Evolutionary conservation across 371 early-diverging fungal genomes (phyloP).

Genomic region (Scutellospora calospora): DNA sequence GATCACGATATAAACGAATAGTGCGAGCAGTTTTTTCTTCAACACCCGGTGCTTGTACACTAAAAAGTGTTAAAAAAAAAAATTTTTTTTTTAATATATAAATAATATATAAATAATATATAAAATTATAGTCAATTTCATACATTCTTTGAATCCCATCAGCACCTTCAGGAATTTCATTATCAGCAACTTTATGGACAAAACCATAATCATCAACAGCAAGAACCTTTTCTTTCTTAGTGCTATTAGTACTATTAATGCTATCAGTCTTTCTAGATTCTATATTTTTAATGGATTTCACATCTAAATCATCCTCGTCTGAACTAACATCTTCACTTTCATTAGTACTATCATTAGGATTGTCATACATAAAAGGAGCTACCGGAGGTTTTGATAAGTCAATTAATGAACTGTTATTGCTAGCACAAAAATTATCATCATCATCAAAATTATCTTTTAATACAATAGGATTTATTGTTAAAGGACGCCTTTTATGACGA

Average conservation of each 20-base stretch:
- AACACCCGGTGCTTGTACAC: slow-evolving; percentile 40
- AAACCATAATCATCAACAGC: slow-evolving; percentile 67
- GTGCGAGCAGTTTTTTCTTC: slow-evolving; percentile 50
- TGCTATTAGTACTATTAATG: background rate
- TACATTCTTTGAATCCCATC: slow-evolving; percentile 50
- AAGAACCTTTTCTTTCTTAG: slow-evolving; percentile 24
- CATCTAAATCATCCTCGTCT: background rate
- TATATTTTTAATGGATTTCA: background rate
- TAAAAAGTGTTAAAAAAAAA: background rate
- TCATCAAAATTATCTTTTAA: no score
- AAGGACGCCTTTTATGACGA: background rate
- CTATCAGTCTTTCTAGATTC: background rate
- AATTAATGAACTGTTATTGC: background rate
- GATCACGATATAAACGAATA: slow-evolving; percentile 54
- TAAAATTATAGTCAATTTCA: slow-evolving; percentile 18
- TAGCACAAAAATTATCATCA: background rate
- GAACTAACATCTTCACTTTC: slow-evolving; percentile 18
- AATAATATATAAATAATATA: background rate
- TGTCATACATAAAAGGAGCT: background rate
- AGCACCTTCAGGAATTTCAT: slow-evolving; percentile 50
- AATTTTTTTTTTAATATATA: background rate
- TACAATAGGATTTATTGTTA: slow-evolving; percentile 16
- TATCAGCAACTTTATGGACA: slow-evolving; percentile 55
- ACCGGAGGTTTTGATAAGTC: background rate
- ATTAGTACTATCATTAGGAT: background rate